These are phyloP conservation scores for Pleurostoma richardsiae DNA, from an alignment of 2,329 filamentous ascomycete genomes.

Conservation along the genomic window DNA sequence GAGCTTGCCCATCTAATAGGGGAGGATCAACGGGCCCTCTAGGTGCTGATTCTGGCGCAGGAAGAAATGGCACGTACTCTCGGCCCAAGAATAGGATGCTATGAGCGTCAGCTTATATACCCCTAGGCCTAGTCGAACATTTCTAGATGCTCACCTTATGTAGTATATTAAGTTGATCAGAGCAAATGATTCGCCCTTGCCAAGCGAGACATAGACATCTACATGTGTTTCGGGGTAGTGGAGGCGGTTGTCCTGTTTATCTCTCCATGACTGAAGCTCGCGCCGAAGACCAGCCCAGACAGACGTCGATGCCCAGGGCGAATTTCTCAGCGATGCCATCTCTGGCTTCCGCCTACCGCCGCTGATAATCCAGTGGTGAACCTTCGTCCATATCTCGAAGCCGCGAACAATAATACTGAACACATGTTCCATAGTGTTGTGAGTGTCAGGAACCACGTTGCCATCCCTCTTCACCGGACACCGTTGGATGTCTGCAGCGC, in stretches of 20 bases:
- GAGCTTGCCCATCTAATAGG: constrained; percentile 28
- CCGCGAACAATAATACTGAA: constrained; percentile 28
- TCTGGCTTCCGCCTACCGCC: constrained; percentile 33
- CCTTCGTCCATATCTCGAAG: constrained; percentile 35
- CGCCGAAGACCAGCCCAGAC: constrained; percentile 24
- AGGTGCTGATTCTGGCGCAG: constrained; percentile 25
- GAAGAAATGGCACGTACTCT: constrained; percentile 39
- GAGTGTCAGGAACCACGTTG: too few relatives aligned
- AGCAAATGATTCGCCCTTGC: constrained; percentile 33
- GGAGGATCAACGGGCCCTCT: constrained; percentile 33
- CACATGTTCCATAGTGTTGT: constrained; percentile 8
- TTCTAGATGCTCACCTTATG: constrained; percentile 24
- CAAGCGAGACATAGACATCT: constrained; percentile 30
- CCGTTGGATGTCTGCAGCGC: constrained; percentile 4
- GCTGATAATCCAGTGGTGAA: constrained; percentile 35
- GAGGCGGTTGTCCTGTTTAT: constrained; percentile 24
- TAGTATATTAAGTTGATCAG: constrained; percentile 39
- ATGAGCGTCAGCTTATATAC: not conserved
- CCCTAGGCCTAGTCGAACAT: not conserved
- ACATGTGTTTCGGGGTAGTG: constrained; percentile 30
- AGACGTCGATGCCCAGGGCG: constrained; percentile 30
- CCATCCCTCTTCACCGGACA: too few relatives aligned
- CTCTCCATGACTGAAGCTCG: constrained; percentile 27
- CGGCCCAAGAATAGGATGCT: constrained; percentile 35
- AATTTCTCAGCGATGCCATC: constrained; percentile 30